phyloP scores from a whole-genome alignment of 192 early-diverging fungal species.

The Allomyces macrogynus region DNA sequence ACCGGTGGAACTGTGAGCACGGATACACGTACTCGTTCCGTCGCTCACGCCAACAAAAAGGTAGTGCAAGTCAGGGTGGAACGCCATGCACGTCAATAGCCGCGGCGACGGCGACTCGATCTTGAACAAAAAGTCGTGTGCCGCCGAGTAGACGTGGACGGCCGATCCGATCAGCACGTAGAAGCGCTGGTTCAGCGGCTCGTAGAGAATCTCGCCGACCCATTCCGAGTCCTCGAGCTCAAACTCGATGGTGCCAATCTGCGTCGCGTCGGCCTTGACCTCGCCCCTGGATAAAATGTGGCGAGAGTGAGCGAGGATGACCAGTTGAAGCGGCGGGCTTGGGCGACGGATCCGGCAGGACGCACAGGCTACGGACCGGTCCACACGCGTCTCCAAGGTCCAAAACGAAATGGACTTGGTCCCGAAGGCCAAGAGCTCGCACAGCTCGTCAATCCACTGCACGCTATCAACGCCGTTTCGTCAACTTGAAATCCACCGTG shows the following conservation, averaged over 20 bases:
- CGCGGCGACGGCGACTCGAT: not conserved
- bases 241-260: not conserved
- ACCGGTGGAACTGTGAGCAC: not conserved
- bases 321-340: too few species aligned
- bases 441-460: not conserved
- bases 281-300: not conserved
- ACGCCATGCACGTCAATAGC: not conserved
- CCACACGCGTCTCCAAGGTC: not conserved
- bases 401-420: not conserved
- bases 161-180: not conserved
- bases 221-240: not conserved
- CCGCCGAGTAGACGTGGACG: not conserved
- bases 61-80: not conserved
- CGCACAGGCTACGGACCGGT: not conserved
- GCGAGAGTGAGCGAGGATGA: too few species aligned
- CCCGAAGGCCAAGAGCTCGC: not conserved
- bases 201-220: not conserved
- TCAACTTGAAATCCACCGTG: too few species aligned
- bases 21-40: not conserved
- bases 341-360: too few species aligned
- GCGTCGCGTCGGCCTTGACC: not conserved
- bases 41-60: not conserved
- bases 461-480: not conserved
- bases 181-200: not conserved
- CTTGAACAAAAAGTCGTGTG: not conserved